These are phyloP conservation scores for Bipolaris oryzae DNA, from an alignment of 2,329 filamentous ascomycete species.

Conservation along the genomic window DNA sequence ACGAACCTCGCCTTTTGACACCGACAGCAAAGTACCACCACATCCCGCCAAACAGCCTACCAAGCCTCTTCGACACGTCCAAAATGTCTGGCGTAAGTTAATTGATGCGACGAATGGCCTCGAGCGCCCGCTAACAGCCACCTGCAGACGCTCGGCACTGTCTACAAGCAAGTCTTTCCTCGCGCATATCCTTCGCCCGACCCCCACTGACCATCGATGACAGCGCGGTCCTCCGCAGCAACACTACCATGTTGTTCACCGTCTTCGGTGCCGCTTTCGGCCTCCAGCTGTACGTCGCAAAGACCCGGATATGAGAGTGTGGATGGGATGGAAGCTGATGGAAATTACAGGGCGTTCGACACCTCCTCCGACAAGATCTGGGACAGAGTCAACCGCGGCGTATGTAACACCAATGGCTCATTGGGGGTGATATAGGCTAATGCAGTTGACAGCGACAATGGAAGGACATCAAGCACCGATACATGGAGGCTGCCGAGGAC, in stretches of 20 bases:
- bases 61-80: conserved; percentile 34
- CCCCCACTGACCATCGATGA: conserved; percentile 39
- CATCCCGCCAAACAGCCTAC: conserved; percentile 30
- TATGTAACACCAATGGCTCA: conserved; percentile 49
- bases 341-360: conserved; percentile 74
- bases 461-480: conserved; percentile 97
- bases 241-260: conserved; percentile 82
- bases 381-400: conserved; percentile 89
- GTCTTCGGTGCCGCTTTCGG: conserved; percentile 89
- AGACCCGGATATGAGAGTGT: not conserved
- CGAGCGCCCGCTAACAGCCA: conserved; percentile 31
- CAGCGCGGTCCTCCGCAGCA: conserved; percentile 84
- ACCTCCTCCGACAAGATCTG: conserved; percentile 81
- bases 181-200: conserved; percentile 20
- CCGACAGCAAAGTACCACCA: conserved; percentile 33
- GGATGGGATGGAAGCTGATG: conserved; percentile 28
- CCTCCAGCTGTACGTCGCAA: conserved; percentile 83
- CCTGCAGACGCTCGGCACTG: conserved; percentile 56
- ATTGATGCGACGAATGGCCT: conserved; percentile 26
- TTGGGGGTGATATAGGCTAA: conserved; percentile 25
- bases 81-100: conserved; percentile 66
- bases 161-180: conserved; percentile 59
- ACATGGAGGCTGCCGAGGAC: conserved; percentile 73
- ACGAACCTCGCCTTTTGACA: conserved; percentile 28
- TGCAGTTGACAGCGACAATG: conserved; percentile 79